A percentile compares a stretch with the other conserved stretches of the same genome.
Conservation (phyloP, 352 stramenopile genomes). For the Globisporangium ultimum region DNA sequence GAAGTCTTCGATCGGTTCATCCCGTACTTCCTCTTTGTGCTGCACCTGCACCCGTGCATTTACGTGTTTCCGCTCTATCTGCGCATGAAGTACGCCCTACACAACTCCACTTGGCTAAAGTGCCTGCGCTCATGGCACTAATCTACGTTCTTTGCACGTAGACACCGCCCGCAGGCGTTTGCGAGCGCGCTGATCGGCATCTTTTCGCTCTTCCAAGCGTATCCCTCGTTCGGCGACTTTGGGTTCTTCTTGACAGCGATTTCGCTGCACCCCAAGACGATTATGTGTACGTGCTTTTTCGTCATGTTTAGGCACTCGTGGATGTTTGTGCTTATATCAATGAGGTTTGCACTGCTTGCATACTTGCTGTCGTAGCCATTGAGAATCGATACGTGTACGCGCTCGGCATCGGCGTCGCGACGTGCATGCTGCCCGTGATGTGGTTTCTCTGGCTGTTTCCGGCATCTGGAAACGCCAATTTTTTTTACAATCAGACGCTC, state of each 20-base stretch:
- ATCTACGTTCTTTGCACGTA: constrained; percentile 16
- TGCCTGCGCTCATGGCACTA: not conserved
- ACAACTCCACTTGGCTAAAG: not conserved
- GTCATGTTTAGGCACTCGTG: not conserved
- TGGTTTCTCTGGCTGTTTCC: constrained; percentile 87
- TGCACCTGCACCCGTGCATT: constrained; percentile 78
- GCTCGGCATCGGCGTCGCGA: constrained; percentile 59
- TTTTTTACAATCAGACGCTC: constrained; percentile 88
- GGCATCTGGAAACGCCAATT: constrained; percentile 85
- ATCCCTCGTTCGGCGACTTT: constrained; percentile 76
- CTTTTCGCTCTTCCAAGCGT: constrained; percentile 76
- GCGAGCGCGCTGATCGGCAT: constrained; percentile 66
- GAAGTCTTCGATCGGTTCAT: constrained; percentile 87
- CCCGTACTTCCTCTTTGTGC: constrained; percentile 77
- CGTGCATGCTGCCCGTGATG: constrained; percentile 81
- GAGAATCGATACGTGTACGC: constrained; percentile 75
- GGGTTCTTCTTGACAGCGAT: constrained; percentile 70
- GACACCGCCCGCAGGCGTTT: constrained; percentile 66
- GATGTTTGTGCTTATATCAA: not conserved
- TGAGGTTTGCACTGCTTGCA: not conserved
- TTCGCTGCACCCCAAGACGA: constrained; percentile 71
- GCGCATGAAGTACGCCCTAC: constrained; percentile 50
- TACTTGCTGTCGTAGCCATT: constrained; percentile 42
- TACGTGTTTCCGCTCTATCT: constrained; percentile 80
- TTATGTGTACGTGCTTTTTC: constrained; percentile 49